phyloP scores from a whole-genome alignment of 345 rosid genomes.

The Gossypium raimondii region DNA sequence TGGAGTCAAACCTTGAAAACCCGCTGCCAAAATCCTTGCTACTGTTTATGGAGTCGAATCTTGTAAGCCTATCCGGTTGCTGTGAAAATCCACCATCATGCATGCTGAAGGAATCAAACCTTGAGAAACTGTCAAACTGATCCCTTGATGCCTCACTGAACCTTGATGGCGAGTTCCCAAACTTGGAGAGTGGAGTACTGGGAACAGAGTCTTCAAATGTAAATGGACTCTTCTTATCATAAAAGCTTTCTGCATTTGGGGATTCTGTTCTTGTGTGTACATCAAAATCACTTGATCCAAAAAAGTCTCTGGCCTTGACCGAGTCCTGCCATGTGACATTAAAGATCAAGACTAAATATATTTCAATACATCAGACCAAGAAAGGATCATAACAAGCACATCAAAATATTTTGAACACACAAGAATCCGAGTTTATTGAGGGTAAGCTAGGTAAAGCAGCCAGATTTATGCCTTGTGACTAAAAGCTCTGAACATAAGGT shows the following conservation, averaged over 20 bases:
- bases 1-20: conserved; percentile 52
- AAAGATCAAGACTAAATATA: background rate
- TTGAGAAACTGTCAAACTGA: conserved; percentile 68
- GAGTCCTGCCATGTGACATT: conserved; percentile 40
- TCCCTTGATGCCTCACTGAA: conserved; percentile 70
- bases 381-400: conserved; percentile 8
- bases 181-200: conserved; percentile 71
- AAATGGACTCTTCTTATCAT: conserved; percentile 53
- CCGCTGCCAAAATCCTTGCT: conserved; percentile 46
- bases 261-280: conserved; percentile 54
- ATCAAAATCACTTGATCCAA: conserved; percentile 61
- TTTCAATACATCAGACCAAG: background rate
- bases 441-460: background rate
- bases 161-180: conserved; percentile 78
- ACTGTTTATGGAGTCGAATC: conserved; percentile 68
- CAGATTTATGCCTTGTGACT: background rate
- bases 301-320: conserved; percentile 45
- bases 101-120: conserved; percentile 86
- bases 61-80: conserved; percentile 52
- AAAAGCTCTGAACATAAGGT: background rate
- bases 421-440: background rate
- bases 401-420: background rate
- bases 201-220: conserved; percentile 90
- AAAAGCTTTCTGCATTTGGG: conserved; percentile 42
- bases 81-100: conserved; percentile 57